Percentiles rank a stretch among this genome's conserved stretches.
Conservation (phyloP, 2,329 filamentous ascomycete genomes). For the Talaromyces sp. region DNA sequence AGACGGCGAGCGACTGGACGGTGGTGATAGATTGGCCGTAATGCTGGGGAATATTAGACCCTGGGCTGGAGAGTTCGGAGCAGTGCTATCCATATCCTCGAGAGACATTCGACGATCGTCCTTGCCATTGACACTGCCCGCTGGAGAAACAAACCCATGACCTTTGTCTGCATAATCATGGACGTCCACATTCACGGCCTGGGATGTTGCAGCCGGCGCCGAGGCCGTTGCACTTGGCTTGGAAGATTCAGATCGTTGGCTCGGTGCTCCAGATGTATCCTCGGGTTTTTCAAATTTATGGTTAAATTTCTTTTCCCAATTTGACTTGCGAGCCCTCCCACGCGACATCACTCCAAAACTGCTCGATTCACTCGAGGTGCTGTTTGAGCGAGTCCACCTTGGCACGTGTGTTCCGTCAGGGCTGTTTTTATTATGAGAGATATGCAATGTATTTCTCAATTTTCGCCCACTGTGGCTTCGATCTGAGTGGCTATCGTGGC, state of each 20-base stretch:
- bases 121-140: slow-evolving; percentile 35
- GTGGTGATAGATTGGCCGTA: slow-evolving; percentile 58
- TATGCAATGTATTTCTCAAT: slow-evolving; percentile 51
- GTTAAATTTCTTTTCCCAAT: slow-evolving; percentile 6
- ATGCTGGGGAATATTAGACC: slow-evolving; percentile 51
- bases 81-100: slow-evolving; percentile 38
- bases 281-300: slow-evolving; percentile 9
- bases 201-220: neutral
- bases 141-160: slow-evolving; percentile 41
- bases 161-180: slow-evolving; percentile 48
- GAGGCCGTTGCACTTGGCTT: slow-evolving; percentile 2
- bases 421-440: slow-evolving; percentile 49
- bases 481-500: slow-evolving; percentile 39
- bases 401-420: slow-evolving; percentile 46
- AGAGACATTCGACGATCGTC: slow-evolving; percentile 31
- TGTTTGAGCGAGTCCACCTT: slow-evolving; percentile 49
- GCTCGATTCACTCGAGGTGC: slow-evolving; percentile 53
- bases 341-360: slow-evolving; percentile 26
- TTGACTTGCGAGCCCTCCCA: slow-evolving; percentile 11
- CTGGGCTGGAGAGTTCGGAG: slow-evolving; percentile 31
- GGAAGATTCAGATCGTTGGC: slow-evolving; percentile 8
- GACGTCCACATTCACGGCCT: slow-evolving; percentile 27
- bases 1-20: slow-evolving; percentile 57
- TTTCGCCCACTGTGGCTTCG: slow-evolving; percentile 57
- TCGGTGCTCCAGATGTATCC: slow-evolving; percentile 1